Conservation (phyloP, 306 rosid genomes). For the Cicer bijugum region DNA sequence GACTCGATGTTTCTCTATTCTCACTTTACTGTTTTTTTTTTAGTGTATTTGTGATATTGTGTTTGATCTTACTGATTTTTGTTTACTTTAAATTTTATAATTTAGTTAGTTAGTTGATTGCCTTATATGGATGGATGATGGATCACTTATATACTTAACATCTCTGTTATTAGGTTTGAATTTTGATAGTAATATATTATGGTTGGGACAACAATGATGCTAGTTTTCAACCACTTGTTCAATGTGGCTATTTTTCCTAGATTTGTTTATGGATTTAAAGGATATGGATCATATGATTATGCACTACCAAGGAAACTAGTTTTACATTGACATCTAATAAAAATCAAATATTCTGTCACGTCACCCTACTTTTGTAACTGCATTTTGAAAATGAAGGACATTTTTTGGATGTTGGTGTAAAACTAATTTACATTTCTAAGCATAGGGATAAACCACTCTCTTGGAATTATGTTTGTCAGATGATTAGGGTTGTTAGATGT, state of each 20-base stretch:
- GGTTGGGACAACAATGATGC: background rate
- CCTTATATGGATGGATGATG: constrained; percentile 18
- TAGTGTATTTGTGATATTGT: background rate
- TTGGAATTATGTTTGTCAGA: constrained; percentile 33
- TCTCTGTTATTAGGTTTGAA: background rate
- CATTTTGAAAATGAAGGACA: too few species aligned
- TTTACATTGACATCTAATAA: too few species aligned
- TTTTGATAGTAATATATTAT: constrained; percentile 7
- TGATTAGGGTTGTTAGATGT: constrained; percentile 24
- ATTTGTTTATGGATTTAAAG: constrained; percentile 13
- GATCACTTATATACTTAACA: background rate
- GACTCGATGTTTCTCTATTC: constrained; percentile 31
- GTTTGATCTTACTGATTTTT: constrained; percentile 37
- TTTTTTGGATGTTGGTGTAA: too few species aligned
- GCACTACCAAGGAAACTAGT: too few species aligned
- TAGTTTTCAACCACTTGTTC: constrained; percentile 34
- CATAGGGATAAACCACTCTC: background rate
- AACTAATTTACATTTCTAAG: background rate
- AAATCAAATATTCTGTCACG: too few species aligned
- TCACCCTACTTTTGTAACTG: too few species aligned
- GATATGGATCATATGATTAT: too few species aligned
- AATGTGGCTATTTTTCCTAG: background rate
- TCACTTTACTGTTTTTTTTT: constrained; percentile 2
- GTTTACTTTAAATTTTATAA: background rate
- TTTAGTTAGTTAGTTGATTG: constrained; percentile 20